These are phyloP conservation scores for Pseudogymnoascus sp. DNA, from an alignment of 2,329 filamentous ascomycete species.

Conservation along the genomic window DNA sequence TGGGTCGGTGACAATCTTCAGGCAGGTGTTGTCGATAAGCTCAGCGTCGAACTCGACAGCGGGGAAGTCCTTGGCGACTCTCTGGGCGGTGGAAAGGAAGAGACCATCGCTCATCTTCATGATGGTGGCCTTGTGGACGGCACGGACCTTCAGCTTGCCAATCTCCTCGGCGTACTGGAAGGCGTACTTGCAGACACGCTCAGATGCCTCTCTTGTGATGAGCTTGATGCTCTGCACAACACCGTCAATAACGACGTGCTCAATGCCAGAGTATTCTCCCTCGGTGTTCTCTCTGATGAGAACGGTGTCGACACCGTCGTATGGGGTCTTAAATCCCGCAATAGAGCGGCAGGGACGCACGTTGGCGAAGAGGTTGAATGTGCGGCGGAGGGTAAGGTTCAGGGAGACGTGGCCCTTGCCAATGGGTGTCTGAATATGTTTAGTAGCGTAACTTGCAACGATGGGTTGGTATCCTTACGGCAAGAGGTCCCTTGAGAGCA, in stretches of 20 bases:
- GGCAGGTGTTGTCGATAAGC: constrained; percentile 97
- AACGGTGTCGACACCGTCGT: constrained; percentile 93
- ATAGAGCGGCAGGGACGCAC: constrained; percentile 96
- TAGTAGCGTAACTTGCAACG: constrained; percentile 15
- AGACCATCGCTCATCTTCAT: constrained; percentile 99
- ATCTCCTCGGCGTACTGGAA: constrained; percentile 96
- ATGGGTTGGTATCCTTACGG: constrained; percentile 49
- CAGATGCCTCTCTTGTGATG: constrained; percentile 88
- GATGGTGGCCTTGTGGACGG: constrained; percentile 99
- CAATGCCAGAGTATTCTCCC: constrained; percentile 98
- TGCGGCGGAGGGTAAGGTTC: constrained; percentile 95
- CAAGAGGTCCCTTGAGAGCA: constrained; percentile 94
- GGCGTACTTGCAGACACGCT: constrained; percentile 92
- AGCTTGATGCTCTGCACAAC: constrained; percentile 99
- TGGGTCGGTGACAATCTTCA: constrained; percentile 97
- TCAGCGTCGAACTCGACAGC: constrained; percentile 94
- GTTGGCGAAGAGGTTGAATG: constrained; percentile 99
- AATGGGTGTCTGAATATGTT: constrained; percentile 64
- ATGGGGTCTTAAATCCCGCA: constrained; percentile 95
- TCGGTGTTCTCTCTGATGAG: constrained; percentile 99
- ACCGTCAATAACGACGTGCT: constrained; percentile 95
- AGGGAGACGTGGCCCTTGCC: constrained; percentile 99
- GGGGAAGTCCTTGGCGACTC: constrained; percentile 92
- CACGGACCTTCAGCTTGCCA: constrained; percentile 92
- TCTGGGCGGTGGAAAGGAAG: constrained; percentile 79